phyloP scores from a whole-genome alignment of 75 land plant species.

The Isoetes taiwanensis region DNA sequence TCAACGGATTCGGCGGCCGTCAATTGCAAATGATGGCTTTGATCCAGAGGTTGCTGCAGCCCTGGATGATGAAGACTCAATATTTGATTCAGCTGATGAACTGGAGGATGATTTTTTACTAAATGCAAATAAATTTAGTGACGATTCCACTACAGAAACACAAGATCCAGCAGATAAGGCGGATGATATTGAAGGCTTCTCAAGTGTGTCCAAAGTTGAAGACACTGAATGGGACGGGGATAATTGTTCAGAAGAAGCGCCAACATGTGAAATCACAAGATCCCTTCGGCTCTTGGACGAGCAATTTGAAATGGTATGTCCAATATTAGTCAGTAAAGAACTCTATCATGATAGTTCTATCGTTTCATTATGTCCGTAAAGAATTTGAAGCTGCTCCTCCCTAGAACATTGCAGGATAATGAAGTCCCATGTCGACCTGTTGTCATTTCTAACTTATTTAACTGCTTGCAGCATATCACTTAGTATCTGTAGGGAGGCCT shows the following conservation, averaged over 20 bases:
- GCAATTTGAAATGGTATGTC: constrained; percentile 67
- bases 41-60: constrained; percentile 70
- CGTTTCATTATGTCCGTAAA: neutral
- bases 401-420: no score
- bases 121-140: constrained; percentile 31
- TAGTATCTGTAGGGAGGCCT: no score
- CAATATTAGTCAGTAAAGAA: no score
- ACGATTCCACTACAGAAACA: neutral
- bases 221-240: constrained; percentile 5
- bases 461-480: no score
- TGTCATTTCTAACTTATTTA: no score
- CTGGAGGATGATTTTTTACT: constrained; percentile 84
- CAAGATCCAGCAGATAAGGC: neutral
- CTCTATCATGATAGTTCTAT: no score
- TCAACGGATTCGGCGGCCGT: constrained; percentile 20
- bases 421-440: no score
- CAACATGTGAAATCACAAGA: no score
- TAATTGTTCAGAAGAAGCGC: constrained; percentile 18
- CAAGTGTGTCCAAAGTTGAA: neutral
- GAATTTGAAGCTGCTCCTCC: no score
- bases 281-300: constrained; percentile 55
- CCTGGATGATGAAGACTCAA: constrained; percentile 38
- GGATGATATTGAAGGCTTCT: neutral
- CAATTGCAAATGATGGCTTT: constrained; percentile 33
- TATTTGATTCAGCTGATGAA: constrained; percentile 60